Percentiles rank a stretch among this genome's conserved stretches.
These are phyloP conservation scores for Penicillium silybi DNA, from an alignment of 495 filamentous ascomycete species.

Conservation along the genomic window DNA sequence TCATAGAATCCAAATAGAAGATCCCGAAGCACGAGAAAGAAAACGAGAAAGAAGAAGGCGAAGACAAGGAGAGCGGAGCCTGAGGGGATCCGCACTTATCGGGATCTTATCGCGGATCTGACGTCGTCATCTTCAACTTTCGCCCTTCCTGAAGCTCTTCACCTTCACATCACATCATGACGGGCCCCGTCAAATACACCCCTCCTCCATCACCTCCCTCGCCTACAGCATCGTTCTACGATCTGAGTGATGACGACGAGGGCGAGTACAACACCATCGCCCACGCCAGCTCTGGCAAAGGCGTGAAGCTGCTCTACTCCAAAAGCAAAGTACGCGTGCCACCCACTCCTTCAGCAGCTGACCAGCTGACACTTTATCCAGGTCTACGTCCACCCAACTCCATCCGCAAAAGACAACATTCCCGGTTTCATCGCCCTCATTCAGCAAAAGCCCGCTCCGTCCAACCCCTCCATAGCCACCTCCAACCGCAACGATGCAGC, in stretches of 20 bases:
- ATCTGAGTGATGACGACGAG: slow-evolving; percentile 94
- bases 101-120: slow-evolving; percentile 15
- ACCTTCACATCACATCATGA: slow-evolving; percentile 19
- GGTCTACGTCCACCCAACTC: slow-evolving; percentile 97
- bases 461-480: slow-evolving; percentile 37
- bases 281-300: slow-evolving; percentile 70
- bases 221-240: slow-evolving; percentile 89
- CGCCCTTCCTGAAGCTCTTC: slow-evolving; percentile 5
- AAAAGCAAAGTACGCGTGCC: slow-evolving; percentile 77
- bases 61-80: background rate
- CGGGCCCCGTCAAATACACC: slow-evolving; percentile 36
- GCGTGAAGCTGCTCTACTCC: slow-evolving; percentile 92
- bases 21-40: background rate
- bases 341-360: background rate
- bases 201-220: slow-evolving; percentile 57
- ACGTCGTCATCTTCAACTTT: slow-evolving; percentile 11
- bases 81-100: slow-evolving; percentile 12
- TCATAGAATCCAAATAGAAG: background rate
- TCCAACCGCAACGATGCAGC: slow-evolving; percentile 47
- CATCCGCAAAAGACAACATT: slow-evolving; percentile 93
- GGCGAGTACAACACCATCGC: slow-evolving; percentile 94
- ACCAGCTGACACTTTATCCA: slow-evolving; percentile 23
- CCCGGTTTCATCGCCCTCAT: slow-evolving; percentile 92
- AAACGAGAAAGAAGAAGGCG: background rate
- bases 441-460: slow-evolving; percentile 68